Conservation (phyloP, 164 flowering plant species). For the Chimonanthus praecox region DNA sequence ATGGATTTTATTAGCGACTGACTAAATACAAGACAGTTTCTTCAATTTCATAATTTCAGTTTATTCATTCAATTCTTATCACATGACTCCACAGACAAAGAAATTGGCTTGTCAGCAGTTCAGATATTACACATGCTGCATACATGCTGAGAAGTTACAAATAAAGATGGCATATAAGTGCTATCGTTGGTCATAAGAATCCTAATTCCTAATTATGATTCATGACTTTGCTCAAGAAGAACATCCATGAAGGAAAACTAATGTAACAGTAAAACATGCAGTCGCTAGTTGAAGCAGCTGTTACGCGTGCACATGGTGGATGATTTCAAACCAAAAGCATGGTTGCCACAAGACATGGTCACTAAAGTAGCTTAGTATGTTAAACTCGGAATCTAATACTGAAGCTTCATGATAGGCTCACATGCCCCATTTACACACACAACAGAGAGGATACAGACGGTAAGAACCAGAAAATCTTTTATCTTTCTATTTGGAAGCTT, state of each 20-base stretch:
- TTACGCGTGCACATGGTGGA: not conserved
- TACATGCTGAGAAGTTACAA: too few species aligned
- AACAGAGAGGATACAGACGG: not conserved
- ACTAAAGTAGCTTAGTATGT: not conserved
- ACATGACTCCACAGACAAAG: too few species aligned
- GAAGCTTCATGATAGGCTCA: not conserved
- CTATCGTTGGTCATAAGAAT: too few species aligned
- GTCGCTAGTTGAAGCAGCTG: not conserved
- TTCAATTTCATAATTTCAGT: too few species aligned
- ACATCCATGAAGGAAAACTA: not conserved
- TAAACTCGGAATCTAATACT: not conserved
- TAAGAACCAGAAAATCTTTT: not conserved
- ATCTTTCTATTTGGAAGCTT: not conserved
- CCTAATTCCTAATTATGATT: too few species aligned
- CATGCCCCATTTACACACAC: not conserved
- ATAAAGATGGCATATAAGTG: too few species aligned
- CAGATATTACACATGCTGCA: too few species aligned
- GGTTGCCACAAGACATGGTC: not conserved
- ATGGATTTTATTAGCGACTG: too few species aligned
- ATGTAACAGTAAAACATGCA: not conserved
- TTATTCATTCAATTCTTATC: too few species aligned
- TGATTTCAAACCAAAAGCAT: not conserved
- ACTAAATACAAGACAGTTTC: too few species aligned
- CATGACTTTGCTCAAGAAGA: not conserved
- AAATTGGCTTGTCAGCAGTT: too few species aligned